Evolutionary conservation across 2,329 filamentous ascomycete species (phyloP).

Genomic region (Trichoderma hamatum): DNA sequence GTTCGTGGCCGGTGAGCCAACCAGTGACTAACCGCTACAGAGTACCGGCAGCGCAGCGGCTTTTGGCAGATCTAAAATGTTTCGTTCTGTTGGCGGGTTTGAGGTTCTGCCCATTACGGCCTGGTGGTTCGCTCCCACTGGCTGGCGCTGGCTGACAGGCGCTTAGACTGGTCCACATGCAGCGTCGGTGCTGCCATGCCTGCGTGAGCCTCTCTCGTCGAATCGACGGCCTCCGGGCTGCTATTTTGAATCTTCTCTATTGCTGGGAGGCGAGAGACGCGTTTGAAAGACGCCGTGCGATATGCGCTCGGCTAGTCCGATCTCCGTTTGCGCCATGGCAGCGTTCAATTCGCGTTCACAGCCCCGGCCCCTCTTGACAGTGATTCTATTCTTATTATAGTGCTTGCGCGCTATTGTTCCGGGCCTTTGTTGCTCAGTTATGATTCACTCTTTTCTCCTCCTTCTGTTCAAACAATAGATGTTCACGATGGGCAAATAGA

Average conservation of each 20-base stretch:
- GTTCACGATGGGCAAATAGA: neutral
- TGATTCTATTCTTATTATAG: slow-evolving; percentile 17
- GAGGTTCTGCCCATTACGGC: slow-evolving; percentile 14
- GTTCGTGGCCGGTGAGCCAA: neutral
- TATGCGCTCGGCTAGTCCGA: slow-evolving; percentile 1
- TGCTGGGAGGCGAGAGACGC: too few relatives aligned
- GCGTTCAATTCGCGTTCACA: neutral
- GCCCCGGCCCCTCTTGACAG: neutral
- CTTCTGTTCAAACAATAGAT: neutral
- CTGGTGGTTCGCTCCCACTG: slow-evolving; percentile 11
- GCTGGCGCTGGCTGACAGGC: slow-evolving; percentile 7
- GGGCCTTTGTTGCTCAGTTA: slow-evolving; percentile 1
- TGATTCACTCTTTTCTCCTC: neutral
- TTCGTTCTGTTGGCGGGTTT: neutral
- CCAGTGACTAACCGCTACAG: neutral
- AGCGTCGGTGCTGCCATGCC: neutral
- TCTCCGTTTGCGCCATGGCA: neutral
- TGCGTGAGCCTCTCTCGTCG: slow-evolving; percentile 1
- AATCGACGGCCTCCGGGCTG: slow-evolving; percentile 16
- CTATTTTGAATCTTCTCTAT: slow-evolving; percentile 1
- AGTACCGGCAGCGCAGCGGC: neutral
- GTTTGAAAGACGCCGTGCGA: slow-evolving; percentile 3
- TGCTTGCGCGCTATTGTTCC: slow-evolving; percentile 12
- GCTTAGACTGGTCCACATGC: slow-evolving; percentile 16
- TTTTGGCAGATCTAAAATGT: neutral